Percentiles rank a stretch among this genome's conserved stretches.
These are phyloP conservation scores for Russula abietina DNA, from an alignment of 768 basidiomycete genomes.

Conservation along the genomic window DNA sequence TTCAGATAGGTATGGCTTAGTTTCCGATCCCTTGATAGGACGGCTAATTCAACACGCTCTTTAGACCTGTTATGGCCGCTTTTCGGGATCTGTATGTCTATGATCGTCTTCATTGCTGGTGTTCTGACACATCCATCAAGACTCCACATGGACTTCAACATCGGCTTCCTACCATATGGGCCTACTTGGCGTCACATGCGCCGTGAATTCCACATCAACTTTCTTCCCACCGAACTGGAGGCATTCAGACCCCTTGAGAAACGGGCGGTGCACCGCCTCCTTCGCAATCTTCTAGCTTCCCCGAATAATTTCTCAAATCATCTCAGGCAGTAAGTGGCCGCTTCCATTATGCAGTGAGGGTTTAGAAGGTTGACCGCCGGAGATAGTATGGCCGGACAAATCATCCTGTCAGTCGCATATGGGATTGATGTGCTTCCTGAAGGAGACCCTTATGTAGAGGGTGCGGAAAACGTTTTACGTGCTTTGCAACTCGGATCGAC, in stretches of 20 bases:
- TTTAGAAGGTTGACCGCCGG: background rate
- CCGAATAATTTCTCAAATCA: slow-evolving; percentile 31
- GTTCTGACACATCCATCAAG: background rate
- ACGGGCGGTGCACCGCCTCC: background rate
- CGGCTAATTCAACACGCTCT: background rate
- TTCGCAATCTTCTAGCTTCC: background rate
- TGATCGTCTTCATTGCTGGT: background rate
- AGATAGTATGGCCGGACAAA: slow-evolving; percentile 38
- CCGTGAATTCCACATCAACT: background rate
- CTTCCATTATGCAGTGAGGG: background rate
- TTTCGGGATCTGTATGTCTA: background rate
- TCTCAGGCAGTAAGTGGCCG: slow-evolving; percentile 34
- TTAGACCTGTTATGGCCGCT: slow-evolving; percentile 6
- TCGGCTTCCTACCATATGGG: background rate
- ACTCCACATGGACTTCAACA: background rate
- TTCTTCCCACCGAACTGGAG: background rate
- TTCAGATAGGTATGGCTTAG: slow-evolving; percentile 12
- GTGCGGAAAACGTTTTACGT: background rate
- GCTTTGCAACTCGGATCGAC: slow-evolving; percentile 22
- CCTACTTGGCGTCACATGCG: background rate
- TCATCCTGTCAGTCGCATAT: slow-evolving; percentile 41
- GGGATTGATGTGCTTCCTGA: slow-evolving; percentile 36
- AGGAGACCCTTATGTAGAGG: slow-evolving; percentile 32
- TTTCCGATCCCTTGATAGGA: background rate
- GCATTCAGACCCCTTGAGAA: background rate